phyloP scores from a whole-genome alignment of 306 rosid species.

The Medicago lupulina region DNA sequence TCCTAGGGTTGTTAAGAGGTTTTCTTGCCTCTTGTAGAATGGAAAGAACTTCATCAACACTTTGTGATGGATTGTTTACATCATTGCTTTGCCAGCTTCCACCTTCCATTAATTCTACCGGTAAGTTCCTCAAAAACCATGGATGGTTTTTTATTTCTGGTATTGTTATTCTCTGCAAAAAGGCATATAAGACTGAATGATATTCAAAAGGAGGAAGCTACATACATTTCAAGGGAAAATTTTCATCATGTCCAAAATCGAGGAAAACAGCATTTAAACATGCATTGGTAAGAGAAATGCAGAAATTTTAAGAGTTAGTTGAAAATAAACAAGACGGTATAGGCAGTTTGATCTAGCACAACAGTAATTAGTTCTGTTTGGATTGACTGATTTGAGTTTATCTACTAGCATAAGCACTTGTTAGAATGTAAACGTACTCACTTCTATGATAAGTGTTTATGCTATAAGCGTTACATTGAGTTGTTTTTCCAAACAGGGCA shows the following conservation, averaged over 20 bases:
- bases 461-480: background rate
- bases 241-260: background rate
- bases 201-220: slow-evolving; percentile 26
- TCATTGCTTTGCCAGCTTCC: slow-evolving; percentile 72
- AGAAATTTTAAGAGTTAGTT: no score
- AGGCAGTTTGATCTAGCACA: no score
- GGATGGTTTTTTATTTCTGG: slow-evolving; percentile 73
- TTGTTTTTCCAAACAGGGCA: background rate
- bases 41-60: slow-evolving; percentile 65
- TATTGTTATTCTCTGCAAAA: slow-evolving; percentile 76
- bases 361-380: no score
- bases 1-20: slow-evolving; percentile 43
- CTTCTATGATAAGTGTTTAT: background rate
- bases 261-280: no score
- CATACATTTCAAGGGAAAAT: slow-evolving; percentile 19
- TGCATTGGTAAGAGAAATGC: no score
- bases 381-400: no score
- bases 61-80: slow-evolving; percentile 68
- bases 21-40: slow-evolving; percentile 78
- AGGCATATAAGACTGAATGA: slow-evolving; percentile 24
- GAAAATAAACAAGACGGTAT: no score
- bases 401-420: no score
- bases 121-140: slow-evolving; percentile 81
- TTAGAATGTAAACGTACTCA: no score
- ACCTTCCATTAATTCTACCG: slow-evolving; percentile 70